phyloP scores from a whole-genome alignment of 768 basidiomycete species.

The Tricholoma saponaceum region DNA sequence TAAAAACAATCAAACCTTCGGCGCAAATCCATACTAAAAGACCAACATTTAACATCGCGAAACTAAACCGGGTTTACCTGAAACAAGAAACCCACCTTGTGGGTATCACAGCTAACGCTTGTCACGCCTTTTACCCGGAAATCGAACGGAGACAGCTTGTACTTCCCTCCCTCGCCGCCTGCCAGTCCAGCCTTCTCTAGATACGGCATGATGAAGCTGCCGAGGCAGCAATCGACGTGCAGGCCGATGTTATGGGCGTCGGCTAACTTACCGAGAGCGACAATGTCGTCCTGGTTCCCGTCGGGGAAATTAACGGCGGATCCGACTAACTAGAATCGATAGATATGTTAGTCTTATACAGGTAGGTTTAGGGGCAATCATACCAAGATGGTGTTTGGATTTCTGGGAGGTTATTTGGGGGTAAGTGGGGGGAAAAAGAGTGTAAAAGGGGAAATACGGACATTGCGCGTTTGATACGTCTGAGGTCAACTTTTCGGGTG shows the following conservation, averaged over 20 bases:
- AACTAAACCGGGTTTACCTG: neutral
- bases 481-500: conserved; percentile 78
- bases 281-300: conserved; percentile 84
- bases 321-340: conserved; percentile 61
- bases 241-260: conserved; percentile 72
- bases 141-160: conserved; percentile 72
- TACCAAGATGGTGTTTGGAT: conserved; percentile 86
- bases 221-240: conserved; percentile 94
- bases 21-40: conserved; percentile 84
- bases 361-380: conserved; percentile 1
- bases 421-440: neutral
- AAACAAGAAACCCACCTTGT: conserved; percentile 59
- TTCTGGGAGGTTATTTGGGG: conserved; percentile 40
- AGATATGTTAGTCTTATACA: neutral
- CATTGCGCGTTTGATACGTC: conserved; percentile 82
- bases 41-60: neutral
- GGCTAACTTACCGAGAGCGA: conserved; percentile 72
- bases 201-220: conserved; percentile 92
- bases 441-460: conserved; percentile 32
- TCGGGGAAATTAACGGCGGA: conserved; percentile 86
- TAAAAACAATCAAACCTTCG: conserved; percentile 54
- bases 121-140: conserved; percentile 91
- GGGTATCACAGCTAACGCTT: conserved; percentile 92
- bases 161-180: conserved; percentile 48
- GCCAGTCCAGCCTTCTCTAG: conserved; percentile 76